These are phyloP conservation scores for Rubia yunnanensis DNA, from an alignment of 257 asterid genomes.

Conservation along the genomic window DNA sequence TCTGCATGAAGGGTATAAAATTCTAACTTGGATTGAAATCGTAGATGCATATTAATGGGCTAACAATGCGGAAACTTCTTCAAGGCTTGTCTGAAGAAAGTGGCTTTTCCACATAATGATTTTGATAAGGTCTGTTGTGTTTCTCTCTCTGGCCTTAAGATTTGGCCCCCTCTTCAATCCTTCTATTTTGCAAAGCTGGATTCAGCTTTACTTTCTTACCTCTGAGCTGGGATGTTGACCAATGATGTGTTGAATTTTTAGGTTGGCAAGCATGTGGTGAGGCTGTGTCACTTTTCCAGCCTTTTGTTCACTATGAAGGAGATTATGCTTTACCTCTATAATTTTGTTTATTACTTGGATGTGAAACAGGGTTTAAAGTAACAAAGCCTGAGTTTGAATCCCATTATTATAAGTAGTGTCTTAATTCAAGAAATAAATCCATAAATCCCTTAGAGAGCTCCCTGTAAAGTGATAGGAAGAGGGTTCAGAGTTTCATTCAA, in stretches of 20 bases:
- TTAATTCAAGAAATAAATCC: background rate
- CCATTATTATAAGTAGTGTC: slow-evolving; percentile 20
- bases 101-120: slow-evolving; percentile 72
- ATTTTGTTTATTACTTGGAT: slow-evolving; percentile 46
- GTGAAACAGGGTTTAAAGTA: slow-evolving; percentile 56
- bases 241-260: slow-evolving; percentile 80
- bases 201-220: slow-evolving; percentile 59
- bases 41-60: slow-evolving; percentile 98
- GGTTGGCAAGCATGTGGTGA: slow-evolving; percentile 99
- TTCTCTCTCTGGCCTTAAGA: slow-evolving; percentile 48
- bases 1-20: slow-evolving; percentile 44
- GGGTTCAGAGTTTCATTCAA: background rate
- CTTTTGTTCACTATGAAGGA: slow-evolving; percentile 77
- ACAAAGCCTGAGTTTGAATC: slow-evolving; percentile 22
- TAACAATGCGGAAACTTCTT: slow-evolving; percentile 83
- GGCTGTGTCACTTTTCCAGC: slow-evolving; percentile 93
- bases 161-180: slow-evolving; percentile 51
- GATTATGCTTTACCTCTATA: slow-evolving; percentile 66
- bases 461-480: background rate
- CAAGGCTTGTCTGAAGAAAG: slow-evolving; percentile 77
- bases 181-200: slow-evolving; percentile 58
- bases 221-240: slow-evolving; percentile 80
- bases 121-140: slow-evolving; percentile 84
- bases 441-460: background rate
- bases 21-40: slow-evolving; percentile 97